These are phyloP conservation scores for Rutstroemia sp. DNA, from an alignment of 2,329 filamentous ascomycete genomes.

Conservation along the genomic window DNA sequence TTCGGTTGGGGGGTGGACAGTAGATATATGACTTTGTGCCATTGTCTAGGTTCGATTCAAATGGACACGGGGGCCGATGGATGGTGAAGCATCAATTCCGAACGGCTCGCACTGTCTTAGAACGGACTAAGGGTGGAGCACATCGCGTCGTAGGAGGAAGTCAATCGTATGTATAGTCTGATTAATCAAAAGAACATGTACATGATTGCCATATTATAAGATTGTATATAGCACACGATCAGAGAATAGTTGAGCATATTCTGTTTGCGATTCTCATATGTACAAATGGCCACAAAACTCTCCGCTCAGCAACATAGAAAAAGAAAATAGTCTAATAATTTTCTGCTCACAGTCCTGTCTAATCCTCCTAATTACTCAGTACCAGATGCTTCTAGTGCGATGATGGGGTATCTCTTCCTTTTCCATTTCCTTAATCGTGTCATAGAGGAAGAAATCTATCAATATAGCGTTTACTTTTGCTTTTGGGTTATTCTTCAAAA, in stretches of 20 bases:
- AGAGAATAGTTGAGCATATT: too few relatives aligned
- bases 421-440: conserved; percentile 84
- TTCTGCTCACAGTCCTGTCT: background rate
- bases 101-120: too few relatives aligned
- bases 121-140: too few relatives aligned
- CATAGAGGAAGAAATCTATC: conserved; percentile 96
- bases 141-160: too few relatives aligned
- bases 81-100: too few relatives aligned
- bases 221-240: too few relatives aligned
- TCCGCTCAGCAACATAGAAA: background rate
- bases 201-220: too few relatives aligned
- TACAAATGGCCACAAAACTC: background rate
- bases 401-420: conserved; percentile 69
- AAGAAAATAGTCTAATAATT: background rate
- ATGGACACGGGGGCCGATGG: too few relatives aligned
- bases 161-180: too few relatives aligned
- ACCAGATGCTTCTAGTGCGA: conserved; percentile 90
- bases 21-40: background rate
- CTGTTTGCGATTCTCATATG: too few relatives aligned
- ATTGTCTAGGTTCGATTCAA: too few relatives aligned
- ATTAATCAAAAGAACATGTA: too few relatives aligned
- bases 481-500: conserved; percentile 63
- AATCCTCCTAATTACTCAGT: conserved; percentile 40
- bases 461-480: conserved; percentile 76
- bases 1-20: background rate